Conservation (phyloP, 1,284 basidiomycete species). For the Trametes polyzona region DNA sequence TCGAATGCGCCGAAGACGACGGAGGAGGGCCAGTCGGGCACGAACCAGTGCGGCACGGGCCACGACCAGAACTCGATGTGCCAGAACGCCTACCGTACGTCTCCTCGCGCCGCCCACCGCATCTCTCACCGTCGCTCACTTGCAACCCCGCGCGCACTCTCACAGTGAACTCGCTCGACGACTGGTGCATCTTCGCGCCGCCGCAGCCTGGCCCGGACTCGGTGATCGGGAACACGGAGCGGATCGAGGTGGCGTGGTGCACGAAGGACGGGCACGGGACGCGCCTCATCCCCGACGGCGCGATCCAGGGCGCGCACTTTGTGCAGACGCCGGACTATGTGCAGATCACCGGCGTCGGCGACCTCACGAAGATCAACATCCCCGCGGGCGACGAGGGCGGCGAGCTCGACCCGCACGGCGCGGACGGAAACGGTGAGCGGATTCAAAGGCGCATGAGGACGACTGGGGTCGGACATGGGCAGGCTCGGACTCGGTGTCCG, state of each 20-base stretch:
- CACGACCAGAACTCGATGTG: slow-evolving; percentile 62
- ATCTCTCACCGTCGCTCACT: not conserved
- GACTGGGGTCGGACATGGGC: too few species aligned
- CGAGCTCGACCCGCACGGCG: slow-evolving; percentile 65
- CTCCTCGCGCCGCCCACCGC: not conserved
- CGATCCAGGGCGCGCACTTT: slow-evolving; percentile 75
- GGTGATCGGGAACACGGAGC: slow-evolving; percentile 62
- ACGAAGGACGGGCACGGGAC: slow-evolving; percentile 67
- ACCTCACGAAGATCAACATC: slow-evolving; percentile 70
- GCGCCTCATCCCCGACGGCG: slow-evolving; percentile 75
- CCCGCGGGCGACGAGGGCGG: slow-evolving; percentile 63
- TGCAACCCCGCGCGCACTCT: slow-evolving; percentile 17
- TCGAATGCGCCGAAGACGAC: slow-evolving; percentile 52
- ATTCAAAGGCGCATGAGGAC: too few species aligned
- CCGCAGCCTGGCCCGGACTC: slow-evolving; percentile 57
- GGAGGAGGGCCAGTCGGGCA: slow-evolving; percentile 67
- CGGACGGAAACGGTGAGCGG: slow-evolving; percentile 56
- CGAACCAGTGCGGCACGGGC: slow-evolving; percentile 65
- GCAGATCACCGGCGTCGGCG: slow-evolving; percentile 69
- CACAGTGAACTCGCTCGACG: slow-evolving; percentile 63
- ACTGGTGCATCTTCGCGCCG: slow-evolving; percentile 64
- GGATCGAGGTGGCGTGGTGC: slow-evolving; percentile 73
- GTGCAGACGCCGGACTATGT: slow-evolving; percentile 71
- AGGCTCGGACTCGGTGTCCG: too few species aligned
- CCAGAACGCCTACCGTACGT: slow-evolving; percentile 67